Percentiles rank a stretch among this genome's conserved stretches.
phyloP scores from a whole-genome alignment of 2,329 filamentous ascomycete species.

The Fusarium phyllophilum region DNA sequence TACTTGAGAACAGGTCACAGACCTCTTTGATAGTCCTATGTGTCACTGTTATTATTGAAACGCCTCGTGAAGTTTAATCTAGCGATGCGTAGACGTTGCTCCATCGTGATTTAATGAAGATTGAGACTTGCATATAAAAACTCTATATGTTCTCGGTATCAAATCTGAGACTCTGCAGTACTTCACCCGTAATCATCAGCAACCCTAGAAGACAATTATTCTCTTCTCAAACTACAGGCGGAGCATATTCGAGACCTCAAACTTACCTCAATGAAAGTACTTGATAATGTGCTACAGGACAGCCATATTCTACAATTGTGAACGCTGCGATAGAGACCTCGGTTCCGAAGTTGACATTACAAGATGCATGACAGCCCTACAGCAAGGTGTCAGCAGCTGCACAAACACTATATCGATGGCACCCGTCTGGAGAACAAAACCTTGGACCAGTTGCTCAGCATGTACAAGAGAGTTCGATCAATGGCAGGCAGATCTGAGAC shows the following conservation, averaged over 20 bases:
- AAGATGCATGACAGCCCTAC: background rate
- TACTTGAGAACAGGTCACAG: rapidly evolving
- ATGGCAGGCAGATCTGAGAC: background rate
- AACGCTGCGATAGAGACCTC: background rate
- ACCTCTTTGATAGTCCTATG: rapidly evolving
- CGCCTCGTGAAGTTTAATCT: rapidly evolving
- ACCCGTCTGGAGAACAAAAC: background rate
- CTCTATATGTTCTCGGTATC: background rate
- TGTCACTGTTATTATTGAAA: rapidly evolving
- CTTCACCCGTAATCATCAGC: rapidly evolving
- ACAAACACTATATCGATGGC: rapidly evolving
- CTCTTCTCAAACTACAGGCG: rapidly evolving
- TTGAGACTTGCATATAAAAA: background rate
- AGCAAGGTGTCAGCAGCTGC: background rate
- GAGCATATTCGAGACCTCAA: rapidly evolving
- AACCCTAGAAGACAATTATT: rapidly evolving
- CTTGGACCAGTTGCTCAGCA: background rate
- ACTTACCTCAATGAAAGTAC: rapidly evolving
- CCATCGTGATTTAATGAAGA: background rate
- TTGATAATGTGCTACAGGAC: background rate
- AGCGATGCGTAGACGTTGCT: background rate
- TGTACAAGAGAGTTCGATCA: background rate
- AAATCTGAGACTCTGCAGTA: rapidly evolving
- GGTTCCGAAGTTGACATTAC: background rate
- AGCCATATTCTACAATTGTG: background rate